These are phyloP conservation scores for Selaginella moellendorffii DNA, from an alignment of 75 land plant species.

Conservation along the genomic window DNA sequence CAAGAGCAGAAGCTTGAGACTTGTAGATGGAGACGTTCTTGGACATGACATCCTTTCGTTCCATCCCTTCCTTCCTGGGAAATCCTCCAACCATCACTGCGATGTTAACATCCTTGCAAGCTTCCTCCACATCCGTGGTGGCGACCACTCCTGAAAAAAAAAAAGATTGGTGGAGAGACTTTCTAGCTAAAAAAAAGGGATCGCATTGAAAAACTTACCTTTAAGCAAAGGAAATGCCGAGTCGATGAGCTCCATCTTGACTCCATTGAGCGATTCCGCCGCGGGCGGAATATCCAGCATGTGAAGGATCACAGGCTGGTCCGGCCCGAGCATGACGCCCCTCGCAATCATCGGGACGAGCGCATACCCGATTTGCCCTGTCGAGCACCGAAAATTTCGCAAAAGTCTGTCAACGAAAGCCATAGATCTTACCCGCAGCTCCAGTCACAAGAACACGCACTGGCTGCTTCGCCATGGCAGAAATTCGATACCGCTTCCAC, in stretches of 20 bases:
- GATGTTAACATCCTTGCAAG: slow-evolving; percentile 82
- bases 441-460: slow-evolving; percentile 75
- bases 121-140: slow-evolving; percentile 83
- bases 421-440: slow-evolving; percentile 38
- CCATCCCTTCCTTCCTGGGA: slow-evolving; percentile 94
- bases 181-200: neutral
- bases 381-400: slow-evolving; percentile 7
- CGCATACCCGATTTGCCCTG: slow-evolving; percentile 99
- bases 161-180: no score
- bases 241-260: slow-evolving; percentile 94
- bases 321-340: slow-evolving; percentile 76
- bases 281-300: slow-evolving; percentile 91
- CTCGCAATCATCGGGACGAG: slow-evolving; percentile 96
- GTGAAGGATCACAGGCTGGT: slow-evolving; percentile 89
- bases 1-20: slow-evolving; percentile 86
- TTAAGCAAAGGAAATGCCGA: slow-evolving; percentile 92
- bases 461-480: slow-evolving; percentile 62
- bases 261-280: slow-evolving; percentile 79
- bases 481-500: no score
- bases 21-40: slow-evolving; percentile 97
- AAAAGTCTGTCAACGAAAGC: neutral
- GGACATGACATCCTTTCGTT: slow-evolving; percentile 95
- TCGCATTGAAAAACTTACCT: slow-evolving; percentile 35
- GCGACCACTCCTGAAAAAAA: slow-evolving; percentile 94
- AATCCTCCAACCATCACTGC: slow-evolving; percentile 98